Conservation (phyloP, 371 early-diverging fungal genomes). For the Batrachochytrium dendrobatidis region DNA sequence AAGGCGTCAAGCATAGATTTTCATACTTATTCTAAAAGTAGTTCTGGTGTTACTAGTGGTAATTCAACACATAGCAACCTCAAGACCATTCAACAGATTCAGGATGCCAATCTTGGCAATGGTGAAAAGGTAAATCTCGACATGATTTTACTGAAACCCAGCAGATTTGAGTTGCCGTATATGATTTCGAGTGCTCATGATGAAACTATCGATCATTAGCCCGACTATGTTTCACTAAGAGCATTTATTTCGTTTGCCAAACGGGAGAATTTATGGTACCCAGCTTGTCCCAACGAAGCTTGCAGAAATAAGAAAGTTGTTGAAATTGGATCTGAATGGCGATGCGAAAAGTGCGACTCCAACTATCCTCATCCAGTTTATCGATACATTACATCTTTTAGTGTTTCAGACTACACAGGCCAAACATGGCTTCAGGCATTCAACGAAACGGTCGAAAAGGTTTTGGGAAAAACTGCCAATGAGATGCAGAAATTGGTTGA, state of each 20-base stretch:
- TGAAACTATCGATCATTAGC: too few relatives aligned
- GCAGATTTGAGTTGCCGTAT: too few relatives aligned
- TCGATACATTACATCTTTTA: slow-evolving; percentile 69
- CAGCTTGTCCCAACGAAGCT: slow-evolving; percentile 71
- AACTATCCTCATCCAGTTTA: slow-evolving; percentile 47
- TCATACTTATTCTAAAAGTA: slow-evolving; percentile 30
- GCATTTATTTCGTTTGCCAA: slow-evolving; percentile 47
- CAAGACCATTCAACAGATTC: slow-evolving; percentile 54
- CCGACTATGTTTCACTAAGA: too few relatives aligned
- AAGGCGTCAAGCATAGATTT: slow-evolving; percentile 27
- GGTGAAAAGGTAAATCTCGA: slow-evolving; percentile 45
- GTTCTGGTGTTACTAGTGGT: slow-evolving; percentile 19
- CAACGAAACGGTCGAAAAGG: slow-evolving; percentile 63
- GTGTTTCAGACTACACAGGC: slow-evolving; percentile 72
- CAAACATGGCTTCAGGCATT: slow-evolving; percentile 78
- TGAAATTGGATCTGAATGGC: slow-evolving; percentile 56
- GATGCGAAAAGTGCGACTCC: slow-evolving; percentile 88
- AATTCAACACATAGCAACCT: slow-evolving; percentile 14
- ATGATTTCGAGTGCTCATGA: too few relatives aligned
- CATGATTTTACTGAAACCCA: too few relatives aligned
- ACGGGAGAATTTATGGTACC: slow-evolving; percentile 62
- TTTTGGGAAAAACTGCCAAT: slow-evolving; percentile 68
- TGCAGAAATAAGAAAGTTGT: slow-evolving; percentile 87
- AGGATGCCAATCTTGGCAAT: slow-evolving; percentile 57
- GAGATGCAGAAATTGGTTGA: slow-evolving; percentile 52